Percentiles rank a stretch among this genome's conserved stretches.
Evolutionary conservation across 495 filamentous ascomycete genomes (phyloP).

Genomic region (Penicillium coffeae): DNA sequence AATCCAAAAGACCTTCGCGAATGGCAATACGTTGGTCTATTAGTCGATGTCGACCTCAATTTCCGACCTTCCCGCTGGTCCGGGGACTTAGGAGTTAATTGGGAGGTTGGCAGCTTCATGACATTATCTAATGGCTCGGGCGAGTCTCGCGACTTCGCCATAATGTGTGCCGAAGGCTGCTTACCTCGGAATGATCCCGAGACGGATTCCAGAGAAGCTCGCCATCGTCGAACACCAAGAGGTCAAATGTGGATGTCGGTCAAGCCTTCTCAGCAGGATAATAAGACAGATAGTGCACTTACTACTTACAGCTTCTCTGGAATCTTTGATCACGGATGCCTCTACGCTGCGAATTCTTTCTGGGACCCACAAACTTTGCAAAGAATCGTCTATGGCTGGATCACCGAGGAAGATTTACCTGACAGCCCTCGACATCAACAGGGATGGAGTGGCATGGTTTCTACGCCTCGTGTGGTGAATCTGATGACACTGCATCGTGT

Average conservation of each 20-base stretch:
- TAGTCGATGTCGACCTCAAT: constrained; percentile 44
- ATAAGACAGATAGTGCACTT: constrained; percentile 8
- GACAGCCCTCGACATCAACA: constrained; percentile 32
- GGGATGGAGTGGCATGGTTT: constrained; percentile 41
- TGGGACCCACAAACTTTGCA: constrained; percentile 29
- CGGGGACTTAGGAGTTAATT: constrained; percentile 53
- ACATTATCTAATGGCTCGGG: constrained; percentile 36
- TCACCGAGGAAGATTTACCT: constrained; percentile 37
- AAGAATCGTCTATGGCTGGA: constrained; percentile 34
- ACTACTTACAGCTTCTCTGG: constrained; percentile 27
- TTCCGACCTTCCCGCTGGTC: constrained; percentile 42
- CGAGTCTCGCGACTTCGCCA: constrained; percentile 39
- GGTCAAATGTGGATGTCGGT: constrained; percentile 37
- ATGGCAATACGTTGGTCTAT: constrained; percentile 50
- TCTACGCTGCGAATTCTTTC: constrained; percentile 39
- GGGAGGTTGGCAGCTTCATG: constrained; percentile 53
- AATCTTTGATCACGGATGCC: constrained; percentile 35
- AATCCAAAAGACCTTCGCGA: constrained; percentile 40
- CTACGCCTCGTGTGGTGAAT: constrained; percentile 26
- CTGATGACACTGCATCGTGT: constrained; percentile 27
- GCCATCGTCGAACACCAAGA: constrained; percentile 21
- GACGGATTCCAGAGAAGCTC: constrained; percentile 8
- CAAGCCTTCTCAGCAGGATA: constrained; percentile 4
- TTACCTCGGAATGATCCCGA: constrained; percentile 6
- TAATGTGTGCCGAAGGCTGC: constrained; percentile 50